Base-by-base conservation (phyloP, 495 filamentous ascomycete species). In the Aspergillus leporis region DNA sequence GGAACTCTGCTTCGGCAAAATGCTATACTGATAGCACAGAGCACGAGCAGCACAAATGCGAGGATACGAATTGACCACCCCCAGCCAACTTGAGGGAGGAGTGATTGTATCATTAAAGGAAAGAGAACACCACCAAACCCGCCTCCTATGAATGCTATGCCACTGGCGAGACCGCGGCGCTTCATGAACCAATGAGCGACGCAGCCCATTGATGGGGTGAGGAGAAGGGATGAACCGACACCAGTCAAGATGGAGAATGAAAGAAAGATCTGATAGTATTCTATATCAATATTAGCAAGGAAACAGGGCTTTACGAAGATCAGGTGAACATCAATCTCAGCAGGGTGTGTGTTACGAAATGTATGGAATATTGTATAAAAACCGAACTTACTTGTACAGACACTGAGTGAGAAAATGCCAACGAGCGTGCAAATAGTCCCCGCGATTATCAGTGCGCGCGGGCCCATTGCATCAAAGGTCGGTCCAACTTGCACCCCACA, bases 111-210 rank as follows among this genome's bases (percentile, higher is more conserved):
- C 73, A 89, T 83, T 16, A 90, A 64, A 0, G 90, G 88, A 64
- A 90, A 90, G 55, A 89, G 71, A 51, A 92, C 80, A 43, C 87
- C 89, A 19, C 87, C 88, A 5, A 90, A 53, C 3, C 83, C 82
- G 46, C 86, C 85, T 8, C 82, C 85, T 0, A 85, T 87, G 21
- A 80, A 82, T 8, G 87, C 85, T 21, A 93, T 71, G 36, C 89
- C 89, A 8, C 84, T 90, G 5, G 89, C 88, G 47, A 88, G 79
- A 21, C 86, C 87, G 9, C 88, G 82, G 52, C 80, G 80, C 53
- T 79, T 77, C 68, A 76, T 78, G 71, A 91, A 92, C 86, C 86
- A 92, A 4, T 84, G 85, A 0, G 79, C 73, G 4, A 85, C 74
- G 21, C 78, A 79, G 53, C 71, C 74, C 65, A 83, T 82, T 4